Conservation (phyloP, 352 stramenopile genomes). For the Globisporangium nunn region DNA sequence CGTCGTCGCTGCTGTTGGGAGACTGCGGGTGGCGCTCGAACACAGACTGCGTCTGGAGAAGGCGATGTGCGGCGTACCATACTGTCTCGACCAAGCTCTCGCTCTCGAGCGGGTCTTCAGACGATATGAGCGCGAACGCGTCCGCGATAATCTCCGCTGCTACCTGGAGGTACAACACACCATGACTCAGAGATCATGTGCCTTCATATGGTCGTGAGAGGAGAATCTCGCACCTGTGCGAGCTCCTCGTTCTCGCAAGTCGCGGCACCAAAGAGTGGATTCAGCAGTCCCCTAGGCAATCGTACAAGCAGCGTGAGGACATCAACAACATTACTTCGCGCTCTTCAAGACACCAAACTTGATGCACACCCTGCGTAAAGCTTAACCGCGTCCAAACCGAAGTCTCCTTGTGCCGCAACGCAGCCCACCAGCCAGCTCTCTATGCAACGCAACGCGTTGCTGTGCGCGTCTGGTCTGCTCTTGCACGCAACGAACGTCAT, state of each 20-base stretch:
- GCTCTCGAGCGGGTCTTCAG: constrained; percentile 10
- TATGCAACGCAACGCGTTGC: constrained; percentile 45
- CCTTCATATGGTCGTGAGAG: not conserved
- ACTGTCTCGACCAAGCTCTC: constrained; percentile 22
- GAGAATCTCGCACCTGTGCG: constrained; percentile 23
- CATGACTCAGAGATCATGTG: not conserved
- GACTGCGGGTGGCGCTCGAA: constrained; percentile 11
- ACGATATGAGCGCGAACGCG: constrained; percentile 31
- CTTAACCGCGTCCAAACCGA: constrained; percentile 39
- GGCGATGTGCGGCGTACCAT: constrained; percentile 15
- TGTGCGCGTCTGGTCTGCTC: constrained; percentile 27
- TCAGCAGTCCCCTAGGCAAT: constrained; percentile 26
- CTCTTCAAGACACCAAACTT: not conserved
- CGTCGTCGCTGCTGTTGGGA: constrained; percentile 5
- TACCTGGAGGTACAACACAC: constrained; percentile 19
- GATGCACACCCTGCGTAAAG: constrained; percentile 23
- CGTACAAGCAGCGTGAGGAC: not conserved
- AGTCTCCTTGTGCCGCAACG: constrained; percentile 30
- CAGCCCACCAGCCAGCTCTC: constrained; percentile 62
- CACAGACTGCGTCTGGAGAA: constrained; percentile 20
- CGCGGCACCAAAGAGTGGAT: constrained; percentile 28
- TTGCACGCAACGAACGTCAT: constrained; percentile 3
- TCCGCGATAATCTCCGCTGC: constrained; percentile 56
- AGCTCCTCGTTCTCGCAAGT: constrained; percentile 30
- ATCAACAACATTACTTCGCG: not conserved